phyloP scores from a whole-genome alignment of 73 alveolate species.

The Tetrahymena borealis region DNA sequence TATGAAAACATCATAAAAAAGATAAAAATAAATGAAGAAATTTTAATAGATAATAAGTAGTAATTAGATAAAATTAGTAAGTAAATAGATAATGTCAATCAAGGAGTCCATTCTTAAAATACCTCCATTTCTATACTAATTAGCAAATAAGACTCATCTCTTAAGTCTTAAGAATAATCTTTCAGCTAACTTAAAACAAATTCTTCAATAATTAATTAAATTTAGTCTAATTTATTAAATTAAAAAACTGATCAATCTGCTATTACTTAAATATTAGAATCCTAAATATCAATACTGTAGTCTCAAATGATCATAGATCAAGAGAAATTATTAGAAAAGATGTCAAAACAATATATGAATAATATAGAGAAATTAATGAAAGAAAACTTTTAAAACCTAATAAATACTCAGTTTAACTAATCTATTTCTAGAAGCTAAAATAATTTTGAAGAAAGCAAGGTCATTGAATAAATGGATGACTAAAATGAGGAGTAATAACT shows the following conservation, averaged over 20 bases:
- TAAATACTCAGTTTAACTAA: too few species aligned
- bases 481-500: too few species aligned
- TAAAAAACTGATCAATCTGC: too few species aligned
- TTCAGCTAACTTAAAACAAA: too few species aligned
- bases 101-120: neutral
- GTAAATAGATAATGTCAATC: neutral
- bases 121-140: neutral
- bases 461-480: too few species aligned
- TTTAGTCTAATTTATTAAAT: too few species aligned
- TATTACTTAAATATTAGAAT: neutral
- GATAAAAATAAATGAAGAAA: neutral
- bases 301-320: neutral
- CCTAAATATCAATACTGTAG: neutral
- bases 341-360: neutral
- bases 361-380: neutral
- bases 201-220: too few species aligned
- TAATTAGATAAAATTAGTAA: neutral
- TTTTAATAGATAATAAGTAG: neutral
- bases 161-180: neutral
- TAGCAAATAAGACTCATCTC: neutral
- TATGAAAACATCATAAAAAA: neutral
- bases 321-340: neutral
- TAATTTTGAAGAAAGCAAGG: too few species aligned
- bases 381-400: too few species aligned
- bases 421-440: too few species aligned